These are phyloP conservation scores for Candida silvicultrix DNA, from an alignment of 805 yeast genomes.

Conservation along the genomic window DNA sequence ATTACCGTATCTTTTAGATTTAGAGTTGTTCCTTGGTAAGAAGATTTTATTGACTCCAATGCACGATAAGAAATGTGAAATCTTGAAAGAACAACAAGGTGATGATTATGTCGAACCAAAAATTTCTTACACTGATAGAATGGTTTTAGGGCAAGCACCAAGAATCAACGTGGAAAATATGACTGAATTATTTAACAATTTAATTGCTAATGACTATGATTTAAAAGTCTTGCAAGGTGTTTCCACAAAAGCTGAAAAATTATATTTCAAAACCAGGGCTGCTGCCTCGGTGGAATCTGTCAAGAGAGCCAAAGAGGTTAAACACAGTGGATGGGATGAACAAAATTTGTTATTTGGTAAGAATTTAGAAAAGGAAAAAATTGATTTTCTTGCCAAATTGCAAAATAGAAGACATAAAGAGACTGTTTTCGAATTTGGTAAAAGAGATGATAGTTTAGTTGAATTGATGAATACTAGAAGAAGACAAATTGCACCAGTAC, in stretches of 20 bases:
- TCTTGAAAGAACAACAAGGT: conserved; percentile 41
- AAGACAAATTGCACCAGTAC: conserved; percentile 82
- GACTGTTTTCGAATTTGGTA: conserved; percentile 88
- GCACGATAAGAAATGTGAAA: conserved; percentile 55
- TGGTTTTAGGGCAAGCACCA: conserved; percentile 82
- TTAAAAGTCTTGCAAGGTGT: conserved; percentile 59
- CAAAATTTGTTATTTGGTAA: conserved; percentile 76
- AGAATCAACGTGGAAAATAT: conserved; percentile 61
- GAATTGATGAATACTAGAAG: conserved; percentile 85
- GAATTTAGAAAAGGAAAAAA: conserved; percentile 68
- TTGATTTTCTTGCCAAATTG: conserved; percentile 63
- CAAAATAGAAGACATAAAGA: conserved; percentile 69
- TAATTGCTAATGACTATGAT: conserved; percentile 63
- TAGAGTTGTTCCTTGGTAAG: conserved; percentile 84
- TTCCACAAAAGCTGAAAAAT: conserved; percentile 79
- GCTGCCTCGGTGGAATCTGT: conserved; percentile 85
- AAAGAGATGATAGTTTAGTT: conserved; percentile 60
- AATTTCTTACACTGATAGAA: conserved; percentile 63
- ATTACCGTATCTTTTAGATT: conserved; percentile 82
- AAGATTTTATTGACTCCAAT: conserved; percentile 66
- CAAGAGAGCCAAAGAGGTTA: conserved; percentile 75
- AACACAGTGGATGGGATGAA: conserved; percentile 80
- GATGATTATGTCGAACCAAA: conserved; percentile 45
- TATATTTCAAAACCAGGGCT: conserved; percentile 78
- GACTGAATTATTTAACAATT: conserved; percentile 63